Percentiles rank a stretch among this genome's conserved stretches.
Evolutionary conservation across 2,329 filamentous ascomycete species (phyloP).

Genomic region (Dactylellina haptotyla): DNA sequence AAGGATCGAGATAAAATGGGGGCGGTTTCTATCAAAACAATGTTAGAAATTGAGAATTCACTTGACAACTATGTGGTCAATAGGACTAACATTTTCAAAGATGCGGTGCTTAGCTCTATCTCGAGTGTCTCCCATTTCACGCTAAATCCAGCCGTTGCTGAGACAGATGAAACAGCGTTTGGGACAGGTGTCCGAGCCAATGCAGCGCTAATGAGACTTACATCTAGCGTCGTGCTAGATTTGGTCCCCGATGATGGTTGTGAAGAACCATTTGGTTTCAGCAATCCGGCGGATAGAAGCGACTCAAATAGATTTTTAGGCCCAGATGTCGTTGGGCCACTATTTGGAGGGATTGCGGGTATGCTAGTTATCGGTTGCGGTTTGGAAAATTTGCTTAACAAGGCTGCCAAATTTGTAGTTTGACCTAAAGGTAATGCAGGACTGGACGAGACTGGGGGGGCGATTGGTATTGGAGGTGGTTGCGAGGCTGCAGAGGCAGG

Average conservation of each 20-base stretch:
- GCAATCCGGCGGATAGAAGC: conserved; percentile 55
- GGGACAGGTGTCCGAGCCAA: conserved; percentile 59
- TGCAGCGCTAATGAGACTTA: conserved; percentile 40
- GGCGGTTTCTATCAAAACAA: conserved; percentile 70
- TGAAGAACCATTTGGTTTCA: conserved; percentile 20
- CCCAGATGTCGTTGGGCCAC: neutral
- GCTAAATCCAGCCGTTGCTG: conserved; percentile 57
- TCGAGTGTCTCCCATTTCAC: conserved; percentile 57
- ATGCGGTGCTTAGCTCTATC: conserved; percentile 34
- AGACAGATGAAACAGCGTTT: conserved; percentile 61
- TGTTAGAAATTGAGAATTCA: conserved; percentile 19
- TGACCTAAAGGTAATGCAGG: conserved; percentile 58
- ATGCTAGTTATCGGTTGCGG: conserved; percentile 7
- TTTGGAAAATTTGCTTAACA: conserved; percentile 33
- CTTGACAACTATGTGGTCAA: neutral
- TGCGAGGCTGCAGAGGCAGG: conserved; percentile 57
- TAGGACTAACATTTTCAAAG: conserved; percentile 33
- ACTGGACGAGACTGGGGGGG: conserved; percentile 62
- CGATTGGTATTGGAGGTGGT: conserved; percentile 66
- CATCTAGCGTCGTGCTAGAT: conserved; percentile 20
- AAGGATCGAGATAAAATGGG: conserved; percentile 76
- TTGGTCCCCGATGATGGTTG: conserved; percentile 29
- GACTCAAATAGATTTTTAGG: conserved; percentile 55
- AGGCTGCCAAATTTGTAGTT: conserved; percentile 56
- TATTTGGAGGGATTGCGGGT: neutral